Conservation (phyloP, 2,329 filamentous ascomycete genomes). For the Rhytidhysteron rufulum region DNA sequence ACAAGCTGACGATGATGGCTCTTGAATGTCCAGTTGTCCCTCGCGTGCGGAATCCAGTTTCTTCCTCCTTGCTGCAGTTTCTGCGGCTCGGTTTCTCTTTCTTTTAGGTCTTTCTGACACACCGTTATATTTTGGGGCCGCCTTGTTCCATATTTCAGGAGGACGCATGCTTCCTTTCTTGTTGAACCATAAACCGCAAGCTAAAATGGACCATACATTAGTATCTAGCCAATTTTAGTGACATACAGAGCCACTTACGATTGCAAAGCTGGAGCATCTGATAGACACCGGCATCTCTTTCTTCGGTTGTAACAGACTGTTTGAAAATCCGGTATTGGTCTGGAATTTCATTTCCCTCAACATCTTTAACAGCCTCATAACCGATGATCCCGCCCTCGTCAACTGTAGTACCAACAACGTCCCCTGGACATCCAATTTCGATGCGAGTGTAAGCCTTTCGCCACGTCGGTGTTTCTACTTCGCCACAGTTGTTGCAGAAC, state of each 20-base stretch:
- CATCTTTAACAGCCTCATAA: slow-evolving; percentile 25
- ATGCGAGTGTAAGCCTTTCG: slow-evolving; percentile 85
- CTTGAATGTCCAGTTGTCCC: slow-evolving; percentile 25
- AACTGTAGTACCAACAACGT: slow-evolving; percentile 63
- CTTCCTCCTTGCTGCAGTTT: slow-evolving; percentile 28
- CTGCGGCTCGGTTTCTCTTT: slow-evolving; percentile 19
- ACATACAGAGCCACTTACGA: slow-evolving; percentile 51
- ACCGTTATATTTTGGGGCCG: slow-evolving; percentile 42
- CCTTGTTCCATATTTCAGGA: slow-evolving; percentile 69
- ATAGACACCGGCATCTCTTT: slow-evolving; percentile 59
- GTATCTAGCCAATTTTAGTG: no score
- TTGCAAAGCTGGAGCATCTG: slow-evolving; percentile 80
- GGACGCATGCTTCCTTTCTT: slow-evolving; percentile 86
- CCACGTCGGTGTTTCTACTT: slow-evolving; percentile 96
- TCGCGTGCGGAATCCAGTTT: slow-evolving; percentile 48
- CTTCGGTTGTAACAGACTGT: slow-evolving; percentile 64
- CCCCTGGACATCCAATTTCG: slow-evolving; percentile 64
- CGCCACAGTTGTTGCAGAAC: slow-evolving; percentile 88
- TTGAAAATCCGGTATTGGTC: slow-evolving; percentile 72
- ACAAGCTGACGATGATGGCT: slow-evolving; percentile 5
- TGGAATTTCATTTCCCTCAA: slow-evolving; percentile 57
- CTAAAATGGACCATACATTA: no score
- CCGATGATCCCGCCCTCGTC: slow-evolving; percentile 65
- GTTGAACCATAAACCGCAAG: slow-evolving; percentile 90
- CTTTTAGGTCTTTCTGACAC: slow-evolving; percentile 37